Evolutionary conservation across 2,329 filamentous ascomycete species (phyloP).

Genomic region (Ophiostoma australiae): DNA sequence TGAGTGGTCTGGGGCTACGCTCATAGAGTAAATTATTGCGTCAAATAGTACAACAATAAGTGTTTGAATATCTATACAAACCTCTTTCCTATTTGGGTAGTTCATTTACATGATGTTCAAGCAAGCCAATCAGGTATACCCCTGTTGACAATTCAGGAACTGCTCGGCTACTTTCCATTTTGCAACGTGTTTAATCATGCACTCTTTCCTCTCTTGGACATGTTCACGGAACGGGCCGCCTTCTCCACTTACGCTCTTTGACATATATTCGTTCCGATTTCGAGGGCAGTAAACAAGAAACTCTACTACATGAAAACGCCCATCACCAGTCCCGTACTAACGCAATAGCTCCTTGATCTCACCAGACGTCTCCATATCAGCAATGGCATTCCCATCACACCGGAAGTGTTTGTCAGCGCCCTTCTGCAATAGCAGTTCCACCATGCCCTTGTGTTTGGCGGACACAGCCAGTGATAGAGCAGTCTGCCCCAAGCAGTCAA

Average conservation of each 20-base stretch:
- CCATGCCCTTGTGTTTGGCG: not conserved
- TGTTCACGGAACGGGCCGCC: not conserved
- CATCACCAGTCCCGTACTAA: not conserved
- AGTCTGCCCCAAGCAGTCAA: not conserved
- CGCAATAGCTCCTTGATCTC: not conserved
- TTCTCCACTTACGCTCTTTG: not conserved
- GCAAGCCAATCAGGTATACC: not conserved
- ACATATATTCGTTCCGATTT: not conserved
- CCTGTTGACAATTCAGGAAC: not conserved
- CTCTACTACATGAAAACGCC: not conserved
- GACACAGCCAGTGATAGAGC: not conserved
- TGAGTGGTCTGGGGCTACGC: constrained; percentile 45
- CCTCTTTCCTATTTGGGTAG: not conserved
- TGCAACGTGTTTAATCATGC: not conserved
- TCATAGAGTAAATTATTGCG: not conserved
- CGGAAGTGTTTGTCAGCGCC: not conserved
- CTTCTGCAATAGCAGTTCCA: not conserved
- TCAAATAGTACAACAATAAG: too few species aligned
- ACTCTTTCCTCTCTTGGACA: not conserved
- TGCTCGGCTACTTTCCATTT: not conserved
- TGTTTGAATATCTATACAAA: too few species aligned
- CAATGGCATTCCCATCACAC: not conserved
- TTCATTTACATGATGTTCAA: not conserved
- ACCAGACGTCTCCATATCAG: not conserved
- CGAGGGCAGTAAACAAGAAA: not conserved